Percentiles rank a stretch among this genome's conserved stretches.
Conservation (phyloP, 1,284 basidiomycete genomes). For the Irpex rosettiformis region DNA sequence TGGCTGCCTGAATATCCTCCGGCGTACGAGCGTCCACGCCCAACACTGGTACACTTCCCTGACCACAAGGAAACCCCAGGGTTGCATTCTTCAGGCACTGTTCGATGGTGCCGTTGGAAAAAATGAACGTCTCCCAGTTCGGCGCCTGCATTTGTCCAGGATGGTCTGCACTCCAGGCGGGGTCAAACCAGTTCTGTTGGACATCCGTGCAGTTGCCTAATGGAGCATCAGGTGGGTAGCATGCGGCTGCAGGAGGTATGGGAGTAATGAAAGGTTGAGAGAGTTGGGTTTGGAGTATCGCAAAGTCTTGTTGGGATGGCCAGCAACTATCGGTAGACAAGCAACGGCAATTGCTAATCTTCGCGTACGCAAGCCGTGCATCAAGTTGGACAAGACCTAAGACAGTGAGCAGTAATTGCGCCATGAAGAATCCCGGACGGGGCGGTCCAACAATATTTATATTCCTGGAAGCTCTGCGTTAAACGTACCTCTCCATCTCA, state of each 20-base stretch:
- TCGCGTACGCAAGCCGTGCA: background rate
- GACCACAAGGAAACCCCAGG: slow-evolving; percentile 36
- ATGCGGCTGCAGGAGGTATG: slow-evolving; percentile 33
- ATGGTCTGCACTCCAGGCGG: slow-evolving; percentile 36
- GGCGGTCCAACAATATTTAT: background rate
- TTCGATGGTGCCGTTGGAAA: slow-evolving; percentile 36
- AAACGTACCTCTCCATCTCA: too few relatives aligned
- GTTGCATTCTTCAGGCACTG: slow-evolving; percentile 39
- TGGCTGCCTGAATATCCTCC: slow-evolving; percentile 37
- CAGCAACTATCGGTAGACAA: slow-evolving; percentile 37
- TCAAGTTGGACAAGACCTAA: background rate
- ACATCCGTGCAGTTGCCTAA: slow-evolving; percentile 34
- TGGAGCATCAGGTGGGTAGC: slow-evolving; percentile 31
- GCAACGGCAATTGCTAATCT: slow-evolving; percentile 19
- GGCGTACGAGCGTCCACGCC: slow-evolving; percentile 38
- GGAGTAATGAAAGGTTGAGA: slow-evolving; percentile 38
- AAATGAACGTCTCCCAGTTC: slow-evolving; percentile 39
- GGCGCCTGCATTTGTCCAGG: slow-evolving; percentile 37
- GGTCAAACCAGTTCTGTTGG: slow-evolving; percentile 26
- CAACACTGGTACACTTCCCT: slow-evolving; percentile 40
- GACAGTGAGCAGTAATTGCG: background rate
- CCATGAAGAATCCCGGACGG: background rate
- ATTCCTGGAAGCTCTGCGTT: too few relatives aligned
- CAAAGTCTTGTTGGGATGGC: slow-evolving; percentile 35
- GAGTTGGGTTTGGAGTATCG: slow-evolving; percentile 28